A percentile compares a stretch with the other conserved stretches of the same genome.
Evolutionary conservation across 257 asterid genomes (phyloP).

Genomic region (Solanum boliviense): DNA sequence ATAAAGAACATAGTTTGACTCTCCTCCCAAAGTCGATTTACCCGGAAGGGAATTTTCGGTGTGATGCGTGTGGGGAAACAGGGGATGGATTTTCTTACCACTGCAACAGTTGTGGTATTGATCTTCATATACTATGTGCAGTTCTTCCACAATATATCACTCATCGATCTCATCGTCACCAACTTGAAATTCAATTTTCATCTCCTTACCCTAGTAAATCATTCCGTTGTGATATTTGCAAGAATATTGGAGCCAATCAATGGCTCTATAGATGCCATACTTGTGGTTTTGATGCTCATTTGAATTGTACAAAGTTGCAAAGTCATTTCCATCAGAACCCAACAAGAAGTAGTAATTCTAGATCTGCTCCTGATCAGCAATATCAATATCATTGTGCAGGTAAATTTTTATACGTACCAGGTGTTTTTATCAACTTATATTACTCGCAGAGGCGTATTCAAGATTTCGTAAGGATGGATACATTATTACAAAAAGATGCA

Average conservation of each 20-base stretch:
- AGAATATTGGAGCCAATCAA: conserved; percentile 12
- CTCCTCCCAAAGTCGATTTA: conserved; percentile 34
- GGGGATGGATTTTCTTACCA: conserved; percentile 35
- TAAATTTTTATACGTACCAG: neutral
- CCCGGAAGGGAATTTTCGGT: conserved; percentile 20
- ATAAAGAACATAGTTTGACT: conserved; percentile 21
- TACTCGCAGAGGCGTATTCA: too few relatives aligned
- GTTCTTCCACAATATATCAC: conserved; percentile 21
- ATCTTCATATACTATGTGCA: conserved; percentile 43
- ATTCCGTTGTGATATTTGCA: conserved; percentile 39
- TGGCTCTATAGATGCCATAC: conserved; percentile 48
- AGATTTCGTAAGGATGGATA: too few relatives aligned
- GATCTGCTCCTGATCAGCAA: conserved; percentile 8
- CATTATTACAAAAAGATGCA: too few relatives aligned
- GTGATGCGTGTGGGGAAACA: conserved; percentile 36
- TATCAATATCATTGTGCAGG: neutral
- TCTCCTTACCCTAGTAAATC: conserved; percentile 23
- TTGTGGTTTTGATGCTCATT: conserved; percentile 51
- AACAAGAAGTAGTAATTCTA: neutral
- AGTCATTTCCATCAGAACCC: neutral
- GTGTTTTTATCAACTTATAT: neutral
- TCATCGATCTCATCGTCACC: conserved; percentile 23
- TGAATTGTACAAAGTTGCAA: conserved; percentile 29
- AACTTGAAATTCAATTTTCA: conserved; percentile 26
- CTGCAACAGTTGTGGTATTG: conserved; percentile 43